Conservation (phyloP, 2,329 filamentous ascomycete species). For the Sphaerulina vaccinii region DNA sequence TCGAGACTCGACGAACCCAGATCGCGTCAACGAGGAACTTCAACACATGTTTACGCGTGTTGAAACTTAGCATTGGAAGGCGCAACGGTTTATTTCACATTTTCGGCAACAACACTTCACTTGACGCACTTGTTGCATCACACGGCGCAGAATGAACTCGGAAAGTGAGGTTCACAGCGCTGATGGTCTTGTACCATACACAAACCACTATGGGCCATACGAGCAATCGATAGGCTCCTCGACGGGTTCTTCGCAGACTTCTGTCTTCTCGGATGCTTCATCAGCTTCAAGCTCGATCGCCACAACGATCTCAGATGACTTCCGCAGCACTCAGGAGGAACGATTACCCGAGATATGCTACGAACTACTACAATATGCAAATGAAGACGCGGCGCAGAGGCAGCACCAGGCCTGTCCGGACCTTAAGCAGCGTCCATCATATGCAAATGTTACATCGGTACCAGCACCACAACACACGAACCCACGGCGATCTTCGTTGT, state of each 20-base stretch:
- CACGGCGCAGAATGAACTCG: conserved; percentile 31
- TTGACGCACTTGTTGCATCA: conserved; percentile 29
- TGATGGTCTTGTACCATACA: conserved; percentile 37
- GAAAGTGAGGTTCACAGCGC: conserved; percentile 20
- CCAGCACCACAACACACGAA: conserved; percentile 61
- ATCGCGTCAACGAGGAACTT: not conserved
- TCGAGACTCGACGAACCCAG: not conserved
- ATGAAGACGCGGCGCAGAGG: conserved; percentile 15
- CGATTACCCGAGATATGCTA: conserved; percentile 27
- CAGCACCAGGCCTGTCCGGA: conserved; percentile 14
- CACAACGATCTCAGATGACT: conserved; percentile 59
- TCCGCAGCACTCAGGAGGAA: conserved; percentile 47
- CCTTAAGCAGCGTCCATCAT: conserved; percentile 28
- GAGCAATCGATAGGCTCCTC: conserved; percentile 70
- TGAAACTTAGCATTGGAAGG: conserved; percentile 35
- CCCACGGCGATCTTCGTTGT: conserved; percentile 57
- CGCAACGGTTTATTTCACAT: conserved; percentile 27
- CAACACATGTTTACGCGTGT: conserved; percentile 24
- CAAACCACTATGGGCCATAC: conserved; percentile 53
- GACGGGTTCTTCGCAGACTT: conserved; percentile 72
- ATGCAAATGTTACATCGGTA: conserved; percentile 46
- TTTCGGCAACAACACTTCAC: conserved; percentile 27
- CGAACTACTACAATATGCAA: conserved; percentile 26
- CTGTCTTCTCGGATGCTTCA: conserved; percentile 68
- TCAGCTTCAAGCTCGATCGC: conserved; percentile 54